Evolutionary conservation across 768 basidiomycete species (phyloP).

Genomic region (Podaxis sp.): DNA sequence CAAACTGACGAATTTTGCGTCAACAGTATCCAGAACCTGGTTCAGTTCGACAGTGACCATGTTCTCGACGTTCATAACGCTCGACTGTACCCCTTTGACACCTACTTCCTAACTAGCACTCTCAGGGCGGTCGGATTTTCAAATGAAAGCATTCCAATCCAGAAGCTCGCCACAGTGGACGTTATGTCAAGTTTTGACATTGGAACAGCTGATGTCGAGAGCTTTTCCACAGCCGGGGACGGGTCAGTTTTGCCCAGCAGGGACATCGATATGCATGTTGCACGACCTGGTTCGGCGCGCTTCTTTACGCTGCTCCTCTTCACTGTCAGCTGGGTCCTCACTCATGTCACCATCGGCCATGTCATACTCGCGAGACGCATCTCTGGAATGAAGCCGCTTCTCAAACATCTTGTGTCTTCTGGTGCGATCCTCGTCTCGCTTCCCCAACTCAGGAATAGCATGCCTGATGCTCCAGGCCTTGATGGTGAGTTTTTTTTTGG

Average conservation of each 20-base stretch:
- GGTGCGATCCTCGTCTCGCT: conserved; percentile 43
- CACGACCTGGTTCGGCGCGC: conserved; percentile 43
- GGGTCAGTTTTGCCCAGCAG: conserved; percentile 27
- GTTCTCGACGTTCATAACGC: conserved; percentile 54
- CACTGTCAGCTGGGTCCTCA: conserved; percentile 48
- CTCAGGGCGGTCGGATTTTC: conserved; percentile 36
- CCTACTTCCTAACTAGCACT: conserved; percentile 47
- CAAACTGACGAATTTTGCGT: background rate
- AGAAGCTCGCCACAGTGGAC: conserved; percentile 39
- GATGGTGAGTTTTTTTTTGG: conserved; percentile 31
- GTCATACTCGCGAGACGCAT: conserved; percentile 40
- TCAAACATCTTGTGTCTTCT: conserved; percentile 37
- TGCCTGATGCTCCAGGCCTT: conserved; percentile 57
- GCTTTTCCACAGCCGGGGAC: conserved; percentile 18
- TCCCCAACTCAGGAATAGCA: conserved; percentile 49
- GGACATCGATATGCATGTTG: conserved; percentile 45
- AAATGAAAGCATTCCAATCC: conserved; percentile 40
- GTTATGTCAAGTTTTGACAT: conserved; percentile 48
- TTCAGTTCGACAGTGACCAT: conserved; percentile 57
- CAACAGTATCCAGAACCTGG: conserved; percentile 50
- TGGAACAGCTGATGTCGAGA: conserved; percentile 36
- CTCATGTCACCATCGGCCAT: conserved; percentile 49
- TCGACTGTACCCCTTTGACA: conserved; percentile 57
- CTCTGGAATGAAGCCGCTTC: conserved; percentile 26
- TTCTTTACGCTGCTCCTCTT: conserved; percentile 46